A percentile compares a stretch with the other conserved stretches of the same genome.
Conservation (phyloP, 2,329 filamentous ascomycete genomes). For the Tolypocladium cylindrosporum region DNA sequence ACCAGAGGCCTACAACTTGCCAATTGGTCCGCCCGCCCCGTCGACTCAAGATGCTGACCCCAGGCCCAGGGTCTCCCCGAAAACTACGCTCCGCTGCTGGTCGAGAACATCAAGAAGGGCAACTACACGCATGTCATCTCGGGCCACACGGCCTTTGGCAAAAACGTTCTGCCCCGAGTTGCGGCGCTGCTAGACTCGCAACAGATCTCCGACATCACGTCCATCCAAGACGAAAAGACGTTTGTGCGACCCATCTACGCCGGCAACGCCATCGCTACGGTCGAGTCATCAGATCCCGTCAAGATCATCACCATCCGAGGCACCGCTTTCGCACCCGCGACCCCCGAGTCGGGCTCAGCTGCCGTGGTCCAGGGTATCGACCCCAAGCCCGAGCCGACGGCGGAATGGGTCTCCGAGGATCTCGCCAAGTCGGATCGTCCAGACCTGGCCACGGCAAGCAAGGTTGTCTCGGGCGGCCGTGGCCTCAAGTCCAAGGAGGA, state of each 20-base stretch:
- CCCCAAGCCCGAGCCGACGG: conserved; percentile 61
- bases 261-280: conserved; percentile 92
- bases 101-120: conserved; percentile 94
- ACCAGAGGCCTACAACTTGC: too few species aligned
- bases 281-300: conserved; percentile 75
- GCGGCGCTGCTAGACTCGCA: conserved; percentile 86
- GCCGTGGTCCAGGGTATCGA: conserved; percentile 73
- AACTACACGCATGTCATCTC: conserved; percentile 87
- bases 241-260: conserved; percentile 97
- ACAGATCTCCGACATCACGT: conserved; percentile 86
- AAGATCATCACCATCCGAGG: conserved; percentile 91
- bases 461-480: conserved; percentile 86
- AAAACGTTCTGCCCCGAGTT: conserved; percentile 84
- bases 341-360: conserved; percentile 62
- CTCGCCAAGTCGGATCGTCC: conserved; percentile 89
- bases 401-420: conserved; percentile 91
- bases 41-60: conserved; percentile 1
- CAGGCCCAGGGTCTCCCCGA: conserved; percentile 69
- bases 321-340: conserved; percentile 76
- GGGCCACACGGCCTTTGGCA: conserved; percentile 91
- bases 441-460: conserved; percentile 79
- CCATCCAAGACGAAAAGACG: conserved; percentile 79
- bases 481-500: conserved; percentile 97
- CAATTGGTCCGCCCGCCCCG: background rate
- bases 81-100: conserved; percentile 85